Evolutionary conservation across 208 protist species (phyloP).

Genomic region (Wallacemonas sp.): DNA sequence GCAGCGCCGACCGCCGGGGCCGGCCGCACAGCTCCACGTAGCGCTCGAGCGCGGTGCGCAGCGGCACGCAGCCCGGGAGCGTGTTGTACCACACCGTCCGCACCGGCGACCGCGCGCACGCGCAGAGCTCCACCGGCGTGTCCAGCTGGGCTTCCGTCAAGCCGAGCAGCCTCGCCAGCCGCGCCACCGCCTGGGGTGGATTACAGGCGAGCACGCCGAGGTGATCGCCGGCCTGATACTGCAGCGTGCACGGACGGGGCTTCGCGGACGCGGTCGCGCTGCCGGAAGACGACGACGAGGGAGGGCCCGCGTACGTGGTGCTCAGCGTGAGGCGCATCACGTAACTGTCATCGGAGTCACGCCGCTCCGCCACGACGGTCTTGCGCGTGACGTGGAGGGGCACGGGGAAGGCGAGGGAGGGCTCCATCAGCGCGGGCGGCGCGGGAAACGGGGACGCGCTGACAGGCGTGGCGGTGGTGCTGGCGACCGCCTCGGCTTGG

Average conservation of each 20-base stretch:
- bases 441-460: conserved; percentile 42
- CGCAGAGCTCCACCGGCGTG: conserved; percentile 54
- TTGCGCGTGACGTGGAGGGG: conserved; percentile 41
- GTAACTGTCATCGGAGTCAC: conserved; percentile 59
- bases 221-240: conserved; percentile 94
- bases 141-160: conserved; percentile 45
- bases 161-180: conserved; percentile 48
- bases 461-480: background rate
- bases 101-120: conserved; percentile 21
- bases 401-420: conserved; percentile 52
- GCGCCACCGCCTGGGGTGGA: conserved; percentile 66
- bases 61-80: conserved; percentile 57
- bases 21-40: conserved; percentile 82
- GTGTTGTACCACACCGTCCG: conserved; percentile 50
- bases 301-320: background rate
- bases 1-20: conserved; percentile 68
- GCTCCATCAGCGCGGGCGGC: conserved; percentile 52
- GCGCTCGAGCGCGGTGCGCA: conserved; percentile 62
- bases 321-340: conserved; percentile 49
- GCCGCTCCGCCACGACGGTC: conserved; percentile 33
- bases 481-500: background rate
- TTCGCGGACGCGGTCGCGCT: conserved; percentile 47
- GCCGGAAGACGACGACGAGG: conserved; percentile 20
- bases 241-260: conserved; percentile 26
- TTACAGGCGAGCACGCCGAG: conserved; percentile 90